Percentiles rank a stretch among this genome's conserved stretches.
phyloP scores from a whole-genome alignment of 441 rosid species.

The Adansonia gregorii region DNA sequence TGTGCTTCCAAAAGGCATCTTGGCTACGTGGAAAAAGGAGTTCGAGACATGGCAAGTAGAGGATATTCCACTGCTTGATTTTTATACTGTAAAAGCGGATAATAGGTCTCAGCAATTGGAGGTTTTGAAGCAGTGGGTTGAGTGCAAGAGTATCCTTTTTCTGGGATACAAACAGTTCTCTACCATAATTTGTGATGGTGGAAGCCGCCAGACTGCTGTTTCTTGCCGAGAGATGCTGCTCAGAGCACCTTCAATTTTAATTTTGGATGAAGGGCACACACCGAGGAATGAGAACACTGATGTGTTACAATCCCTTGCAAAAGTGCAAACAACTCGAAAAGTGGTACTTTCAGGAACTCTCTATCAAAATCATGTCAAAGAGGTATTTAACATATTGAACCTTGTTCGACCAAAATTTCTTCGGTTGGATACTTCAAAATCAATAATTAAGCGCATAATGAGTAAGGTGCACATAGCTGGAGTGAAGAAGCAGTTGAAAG shows the following conservation, averaged over 20 bases:
- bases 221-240: constrained; percentile 68
- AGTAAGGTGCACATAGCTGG: constrained; percentile 57
- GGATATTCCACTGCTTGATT: constrained; percentile 65
- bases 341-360: constrained; percentile 91
- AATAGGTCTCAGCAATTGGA: constrained; percentile 62
- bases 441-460: constrained; percentile 59
- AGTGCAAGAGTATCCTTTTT: constrained; percentile 69
- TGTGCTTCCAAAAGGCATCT: constrained; percentile 82
- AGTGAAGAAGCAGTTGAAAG: constrained; percentile 47
- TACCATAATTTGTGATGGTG: constrained; percentile 63
- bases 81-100: constrained; percentile 75
- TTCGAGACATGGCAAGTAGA: constrained; percentile 79
- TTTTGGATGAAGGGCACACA: constrained; percentile 93
- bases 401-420: constrained; percentile 88
- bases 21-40: constrained; percentile 85
- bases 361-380: constrained; percentile 90
- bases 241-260: constrained; percentile 70
- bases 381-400: constrained; percentile 83
- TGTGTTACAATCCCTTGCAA: constrained; percentile 75
- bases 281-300: constrained; percentile 84
- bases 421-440: constrained; percentile 50
- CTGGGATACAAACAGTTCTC: constrained; percentile 86
- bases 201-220: constrained; percentile 30
- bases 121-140: constrained; percentile 70
- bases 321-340: constrained; percentile 80